phyloP scores from a whole-genome alignment of 345 rosid genomes.

The Turritis glabra region DNA sequence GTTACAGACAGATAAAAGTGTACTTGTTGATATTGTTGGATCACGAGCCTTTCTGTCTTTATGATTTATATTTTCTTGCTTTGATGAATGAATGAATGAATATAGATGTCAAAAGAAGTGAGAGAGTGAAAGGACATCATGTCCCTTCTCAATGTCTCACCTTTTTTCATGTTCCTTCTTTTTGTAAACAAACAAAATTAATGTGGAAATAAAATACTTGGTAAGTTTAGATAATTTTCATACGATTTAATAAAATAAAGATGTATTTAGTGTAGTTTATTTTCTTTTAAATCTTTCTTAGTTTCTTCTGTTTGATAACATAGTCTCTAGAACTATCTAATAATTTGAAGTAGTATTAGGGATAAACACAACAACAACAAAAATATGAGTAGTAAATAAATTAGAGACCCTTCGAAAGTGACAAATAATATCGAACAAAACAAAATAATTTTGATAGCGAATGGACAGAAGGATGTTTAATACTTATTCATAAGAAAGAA shows the following conservation, averaged over 20 bases:
- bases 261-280: background rate
- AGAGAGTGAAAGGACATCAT: constrained; percentile 33
- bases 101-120: constrained; percentile 25
- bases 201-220: background rate
- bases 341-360: background rate
- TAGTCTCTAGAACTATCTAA: background rate
- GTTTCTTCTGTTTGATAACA: background rate
- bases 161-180: background rate
- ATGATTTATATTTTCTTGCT: constrained; percentile 20
- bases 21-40: constrained; percentile 36
- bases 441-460: constrained; percentile 37
- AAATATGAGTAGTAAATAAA: constrained; percentile 13
- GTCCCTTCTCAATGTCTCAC: constrained; percentile 30
- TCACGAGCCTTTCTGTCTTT: constrained; percentile 41
- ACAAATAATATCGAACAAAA: constrained; percentile 36
- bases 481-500: background rate
- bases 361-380: constrained; percentile 16
- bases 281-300: background rate
- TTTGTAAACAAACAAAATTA: background rate
- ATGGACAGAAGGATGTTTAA: constrained; percentile 22
- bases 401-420: constrained; percentile 24
- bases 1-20: constrained; percentile 29
- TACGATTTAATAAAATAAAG: background rate
- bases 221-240: background rate
- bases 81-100: constrained; percentile 26